Base-by-base conservation (phyloP, 805 yeast genomes). In the Ogataea pilisensis region DNA sequence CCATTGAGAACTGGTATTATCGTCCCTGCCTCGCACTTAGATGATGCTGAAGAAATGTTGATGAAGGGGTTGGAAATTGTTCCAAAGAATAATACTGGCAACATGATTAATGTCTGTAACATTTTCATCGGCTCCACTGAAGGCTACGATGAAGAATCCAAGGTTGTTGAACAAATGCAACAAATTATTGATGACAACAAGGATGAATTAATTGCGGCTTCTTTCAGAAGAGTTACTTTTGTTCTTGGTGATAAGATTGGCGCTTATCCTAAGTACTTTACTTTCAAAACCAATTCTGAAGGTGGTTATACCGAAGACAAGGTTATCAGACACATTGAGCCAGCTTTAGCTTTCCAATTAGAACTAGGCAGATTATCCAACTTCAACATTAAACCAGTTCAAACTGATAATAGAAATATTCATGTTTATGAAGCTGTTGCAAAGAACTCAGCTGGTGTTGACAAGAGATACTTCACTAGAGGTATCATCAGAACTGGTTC, bases 401-500 rank as follows among this genome's bases (percentile, higher is more conserved):
- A 86, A 71, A 86, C 96, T 44, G 97, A 90, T 65, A 93, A 93
- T 75, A 82, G 98, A 70, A 90, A 91, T 72, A 86, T 93, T 50
- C 99, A 93, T 60, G 97, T 95, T 39, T 93, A 93, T 59, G 96
- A 90, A 70, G 98, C 96, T 31, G 78, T 85, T 48, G 97, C 96
- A 46, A 89, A 91, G 74, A 90, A 85, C 60, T 84, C 96, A 16
- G 79, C 95, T 22, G 68, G 68, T 44, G 78, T 89, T 52, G 99
- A 93, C 68, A 89, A 85, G 74, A 78, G 99, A 64, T 93, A 81
- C 73, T 93, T 95, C 68, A 90, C 96, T 16, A 82, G 99, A 69
- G 98, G 98, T 69, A 86, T 93, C 49, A 88, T 93, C 43, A 80
- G 99, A 64, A 95, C 99, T 26, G 98, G 97, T 44, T 82, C 90